These are phyloP conservation scores for Russula earlei DNA, from an alignment of 768 basidiomycete genomes.

Conservation along the genomic window DNA sequence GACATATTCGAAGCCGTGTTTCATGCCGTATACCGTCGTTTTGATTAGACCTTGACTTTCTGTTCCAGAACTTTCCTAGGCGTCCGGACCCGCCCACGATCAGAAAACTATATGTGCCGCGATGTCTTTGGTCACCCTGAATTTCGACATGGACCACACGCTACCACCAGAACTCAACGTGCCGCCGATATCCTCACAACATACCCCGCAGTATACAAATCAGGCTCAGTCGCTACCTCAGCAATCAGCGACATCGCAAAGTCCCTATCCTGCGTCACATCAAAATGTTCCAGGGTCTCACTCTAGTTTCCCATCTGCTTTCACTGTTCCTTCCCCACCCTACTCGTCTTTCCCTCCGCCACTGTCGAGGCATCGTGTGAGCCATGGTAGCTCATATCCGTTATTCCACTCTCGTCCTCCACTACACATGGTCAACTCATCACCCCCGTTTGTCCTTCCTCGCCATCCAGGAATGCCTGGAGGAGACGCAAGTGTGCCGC, in stretches of 20 bases:
- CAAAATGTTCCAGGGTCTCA: background rate
- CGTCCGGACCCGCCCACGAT: background rate
- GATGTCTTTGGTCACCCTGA: background rate
- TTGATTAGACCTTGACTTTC: background rate
- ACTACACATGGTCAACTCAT: background rate
- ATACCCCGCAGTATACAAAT: background rate
- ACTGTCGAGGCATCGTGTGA: slow-evolving; percentile 9
- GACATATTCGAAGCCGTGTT: background rate
- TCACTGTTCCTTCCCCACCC: slow-evolving; percentile 20
- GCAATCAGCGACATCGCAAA: slow-evolving; percentile 15
- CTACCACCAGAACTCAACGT: background rate
- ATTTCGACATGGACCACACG: background rate
- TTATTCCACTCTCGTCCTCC: background rate
- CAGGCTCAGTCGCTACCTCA: background rate
- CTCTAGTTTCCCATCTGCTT: background rate
- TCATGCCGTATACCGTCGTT: background rate
- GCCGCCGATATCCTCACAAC: background rate
- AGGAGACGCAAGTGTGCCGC: slow-evolving; percentile 3
- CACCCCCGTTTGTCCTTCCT: slow-evolving; percentile 7
- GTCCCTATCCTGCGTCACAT: background rate
- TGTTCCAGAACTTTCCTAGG: slow-evolving; percentile 15
- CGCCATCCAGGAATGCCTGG: slow-evolving; percentile 1
- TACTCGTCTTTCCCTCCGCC: slow-evolving; percentile 17
- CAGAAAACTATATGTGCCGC: slow-evolving; percentile 3
- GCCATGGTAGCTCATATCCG: slow-evolving; percentile 6